phyloP scores from a whole-genome alignment of 768 basidiomycete genomes.

The Termitomyces bulborhizus region DNA sequence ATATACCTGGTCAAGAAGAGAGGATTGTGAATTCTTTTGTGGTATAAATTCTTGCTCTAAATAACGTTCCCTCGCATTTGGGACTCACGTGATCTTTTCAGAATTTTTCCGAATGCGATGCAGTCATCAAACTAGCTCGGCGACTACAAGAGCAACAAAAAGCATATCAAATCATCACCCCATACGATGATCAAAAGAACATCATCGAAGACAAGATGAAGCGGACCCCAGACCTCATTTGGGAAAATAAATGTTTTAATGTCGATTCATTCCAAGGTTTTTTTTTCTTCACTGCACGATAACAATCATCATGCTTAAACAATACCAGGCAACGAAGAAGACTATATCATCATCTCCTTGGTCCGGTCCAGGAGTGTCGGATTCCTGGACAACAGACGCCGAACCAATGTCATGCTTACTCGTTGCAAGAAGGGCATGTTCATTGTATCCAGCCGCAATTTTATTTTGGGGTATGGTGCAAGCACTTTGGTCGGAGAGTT shows the following conservation, averaged over 20 bases:
- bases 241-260: slow-evolving; percentile 75
- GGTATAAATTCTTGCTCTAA: slow-evolving; percentile 20
- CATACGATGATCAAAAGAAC: slow-evolving; percentile 71
- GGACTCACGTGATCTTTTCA: slow-evolving; percentile 19
- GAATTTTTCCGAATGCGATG: slow-evolving; percentile 56
- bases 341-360: slow-evolving; percentile 69
- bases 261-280: slow-evolving; percentile 83
- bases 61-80: not conserved
- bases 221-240: slow-evolving; percentile 36
- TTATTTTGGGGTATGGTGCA: slow-evolving; percentile 50
- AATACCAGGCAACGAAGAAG: slow-evolving; percentile 71
- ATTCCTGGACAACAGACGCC: slow-evolving; percentile 56
- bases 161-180: slow-evolving; percentile 66
- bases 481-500: slow-evolving; percentile 39
- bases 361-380: slow-evolving; percentile 51
- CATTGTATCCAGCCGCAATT: slow-evolving; percentile 57
- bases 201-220: slow-evolving; percentile 54
- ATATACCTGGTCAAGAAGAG: slow-evolving; percentile 39
- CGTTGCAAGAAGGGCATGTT: slow-evolving; percentile 77
- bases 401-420: slow-evolving; percentile 87
- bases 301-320: not conserved
- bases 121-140: slow-evolving; percentile 50
- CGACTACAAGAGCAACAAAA: slow-evolving; percentile 45
- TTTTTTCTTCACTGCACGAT: not conserved
- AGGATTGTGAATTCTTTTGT: slow-evolving; percentile 25